Conservation (phyloP, 441 rosid genomes). For the Viola pubescens region DNA sequence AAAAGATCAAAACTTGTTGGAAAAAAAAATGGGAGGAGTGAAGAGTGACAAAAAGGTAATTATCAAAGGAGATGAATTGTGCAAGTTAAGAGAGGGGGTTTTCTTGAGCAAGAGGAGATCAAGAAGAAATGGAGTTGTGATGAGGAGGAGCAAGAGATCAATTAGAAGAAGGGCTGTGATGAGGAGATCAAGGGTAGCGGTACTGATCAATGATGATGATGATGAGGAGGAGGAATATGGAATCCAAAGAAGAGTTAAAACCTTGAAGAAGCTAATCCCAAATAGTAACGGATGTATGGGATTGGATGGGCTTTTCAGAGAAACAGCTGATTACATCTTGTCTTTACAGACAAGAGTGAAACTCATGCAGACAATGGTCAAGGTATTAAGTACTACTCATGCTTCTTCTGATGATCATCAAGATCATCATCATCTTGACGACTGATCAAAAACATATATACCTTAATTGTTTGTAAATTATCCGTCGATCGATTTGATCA, state of each 20-base stretch:
- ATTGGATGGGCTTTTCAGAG: conserved; percentile 66
- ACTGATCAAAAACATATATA: neutral
- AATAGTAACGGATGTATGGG: conserved; percentile 32
- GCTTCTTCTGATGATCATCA: neutral
- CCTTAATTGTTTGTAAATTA: no score
- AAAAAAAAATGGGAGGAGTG: neutral
- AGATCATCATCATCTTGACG: neutral
- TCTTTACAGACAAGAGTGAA: conserved; percentile 62
- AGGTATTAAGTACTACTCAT: conserved; percentile 25
- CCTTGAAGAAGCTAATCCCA: conserved; percentile 63
- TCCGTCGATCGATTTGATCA: neutral
- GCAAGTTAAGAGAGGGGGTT: no score
- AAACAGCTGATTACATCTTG: conserved; percentile 72
- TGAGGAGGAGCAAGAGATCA: conserved; percentile 22
- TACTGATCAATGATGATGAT: conserved; percentile 12
- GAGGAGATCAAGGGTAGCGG: conserved; percentile 24
- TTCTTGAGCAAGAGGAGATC: no score
- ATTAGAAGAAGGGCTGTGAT: conserved; percentile 26
- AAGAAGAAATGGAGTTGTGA: neutral
- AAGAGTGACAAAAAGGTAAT: no score
- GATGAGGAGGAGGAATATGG: conserved; percentile 23
- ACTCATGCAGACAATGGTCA: conserved; percentile 70
- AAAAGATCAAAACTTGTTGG: conserved; percentile 13
- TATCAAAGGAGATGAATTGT: no score
- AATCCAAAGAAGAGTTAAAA: conserved; percentile 40